These are phyloP conservation scores for Amanita exitialis DNA, from an alignment of 768 basidiomycete species.

Conservation along the genomic window DNA sequence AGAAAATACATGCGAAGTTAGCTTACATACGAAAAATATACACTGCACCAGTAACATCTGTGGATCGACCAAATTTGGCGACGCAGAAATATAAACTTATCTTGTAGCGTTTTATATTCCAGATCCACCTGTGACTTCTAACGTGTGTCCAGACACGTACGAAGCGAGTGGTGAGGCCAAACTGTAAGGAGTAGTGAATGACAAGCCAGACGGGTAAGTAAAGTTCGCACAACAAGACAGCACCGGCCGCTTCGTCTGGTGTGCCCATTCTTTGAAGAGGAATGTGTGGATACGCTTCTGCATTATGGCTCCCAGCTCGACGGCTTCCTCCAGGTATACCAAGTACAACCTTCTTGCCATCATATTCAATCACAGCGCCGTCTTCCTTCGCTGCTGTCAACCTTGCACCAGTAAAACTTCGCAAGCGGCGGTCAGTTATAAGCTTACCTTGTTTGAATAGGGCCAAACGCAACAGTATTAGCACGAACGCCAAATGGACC, in stretches of 20 bases:
- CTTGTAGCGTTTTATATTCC: conserved; percentile 41
- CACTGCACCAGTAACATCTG: no score
- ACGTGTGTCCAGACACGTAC: conserved; percentile 74
- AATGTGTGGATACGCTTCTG: conserved; percentile 30
- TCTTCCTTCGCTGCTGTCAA: conserved; percentile 74
- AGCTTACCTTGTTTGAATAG: conserved; percentile 56
- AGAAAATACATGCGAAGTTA: no score
- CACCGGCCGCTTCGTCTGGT: conserved; percentile 69
- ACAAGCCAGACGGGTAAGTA: background rate
- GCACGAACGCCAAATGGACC: conserved; percentile 74
- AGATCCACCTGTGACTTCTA: conserved; percentile 76
- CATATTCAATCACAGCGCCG: conserved; percentile 67
- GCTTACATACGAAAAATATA: no score
- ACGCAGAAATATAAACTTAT: background rate
- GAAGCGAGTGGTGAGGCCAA: conserved; percentile 70
- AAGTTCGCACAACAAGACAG: conserved; percentile 62
- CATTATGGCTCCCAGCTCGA: conserved; percentile 18
- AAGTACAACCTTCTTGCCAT: conserved; percentile 75
- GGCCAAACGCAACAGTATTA: conserved; percentile 72
- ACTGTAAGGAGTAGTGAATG: conserved; percentile 25
- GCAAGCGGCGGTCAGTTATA: background rate
- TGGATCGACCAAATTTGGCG: no score
- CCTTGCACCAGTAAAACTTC: conserved; percentile 22
- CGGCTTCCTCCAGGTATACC: conserved; percentile 58
- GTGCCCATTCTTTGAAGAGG: conserved; percentile 62